phyloP scores from a whole-genome alignment of 1,139 yeast genomes.

The Torulaspora pretoriensis region DNA sequence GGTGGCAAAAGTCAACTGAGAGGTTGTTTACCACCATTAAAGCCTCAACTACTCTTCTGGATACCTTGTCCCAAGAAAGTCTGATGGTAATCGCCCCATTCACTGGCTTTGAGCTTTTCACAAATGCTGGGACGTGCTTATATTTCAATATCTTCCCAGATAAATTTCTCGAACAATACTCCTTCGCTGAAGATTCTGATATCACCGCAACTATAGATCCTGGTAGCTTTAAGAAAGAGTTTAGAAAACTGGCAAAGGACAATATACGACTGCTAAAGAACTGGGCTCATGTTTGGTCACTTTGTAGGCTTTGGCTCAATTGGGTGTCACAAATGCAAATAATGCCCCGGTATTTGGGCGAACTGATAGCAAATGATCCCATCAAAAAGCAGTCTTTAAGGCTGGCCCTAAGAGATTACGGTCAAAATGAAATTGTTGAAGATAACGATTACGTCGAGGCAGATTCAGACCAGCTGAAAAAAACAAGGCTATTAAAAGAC shows the following conservation, averaged over 20 bases:
- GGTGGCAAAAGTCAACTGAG: constrained; percentile 37
- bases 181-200: not conserved
- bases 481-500: not conserved
- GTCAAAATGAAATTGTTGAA: constrained; percentile 6
- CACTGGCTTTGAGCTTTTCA: constrained; percentile 41
- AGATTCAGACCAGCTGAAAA: constrained; percentile 1
- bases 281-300: constrained; percentile 5
- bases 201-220: not conserved
- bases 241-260: not conserved
- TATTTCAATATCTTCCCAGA: constrained; percentile 39
- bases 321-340: constrained; percentile 5
- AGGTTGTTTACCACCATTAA: constrained; percentile 33
- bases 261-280: not conserved
- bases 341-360: not conserved
- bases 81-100: constrained; percentile 42
- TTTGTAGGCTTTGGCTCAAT: constrained; percentile 3
- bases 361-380: not conserved
- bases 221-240: not conserved
- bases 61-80: constrained; percentile 32
- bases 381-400: not conserved
- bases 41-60: constrained; percentile 31
- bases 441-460: not conserved
- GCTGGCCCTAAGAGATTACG: constrained; percentile 4
- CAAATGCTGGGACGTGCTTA: constrained; percentile 38
- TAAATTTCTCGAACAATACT: constrained; percentile 1